Evolutionary conservation across 129 eudicot species (phyloP).

Genomic region (Helianthus annuus): DNA sequence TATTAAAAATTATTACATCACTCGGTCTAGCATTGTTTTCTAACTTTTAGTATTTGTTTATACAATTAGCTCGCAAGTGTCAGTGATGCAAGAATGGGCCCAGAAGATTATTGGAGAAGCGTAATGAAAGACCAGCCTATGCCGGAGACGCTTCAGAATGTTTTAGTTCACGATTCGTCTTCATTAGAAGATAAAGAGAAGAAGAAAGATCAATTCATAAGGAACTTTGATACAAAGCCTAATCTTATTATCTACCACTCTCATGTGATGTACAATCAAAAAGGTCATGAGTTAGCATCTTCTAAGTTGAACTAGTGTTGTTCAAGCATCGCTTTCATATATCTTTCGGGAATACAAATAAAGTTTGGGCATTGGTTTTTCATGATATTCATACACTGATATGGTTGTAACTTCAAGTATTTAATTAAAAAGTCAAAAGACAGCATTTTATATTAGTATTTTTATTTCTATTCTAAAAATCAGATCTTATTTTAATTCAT

Average conservation of each 20-base stretch:
- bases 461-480: too few relatives aligned
- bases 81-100: conserved; percentile 47
- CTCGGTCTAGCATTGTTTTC: neutral
- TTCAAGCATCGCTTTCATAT: neutral
- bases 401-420: too few relatives aligned
- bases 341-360: neutral
- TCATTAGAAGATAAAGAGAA: neutral
- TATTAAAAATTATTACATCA: neutral
- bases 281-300: conserved; percentile 28
- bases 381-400: neutral
- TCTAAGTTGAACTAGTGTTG: conserved; percentile 21
- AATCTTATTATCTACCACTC: conserved; percentile 40
- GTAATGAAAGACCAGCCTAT: conserved; percentile 56
- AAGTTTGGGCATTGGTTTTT: neutral
- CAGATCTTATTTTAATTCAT: too few relatives aligned
- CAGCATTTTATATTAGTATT: too few relatives aligned
- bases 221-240: conserved; percentile 36
- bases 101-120: conserved; percentile 50
- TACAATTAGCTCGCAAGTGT: conserved; percentile 29
- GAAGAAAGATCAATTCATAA: conserved; percentile 27
- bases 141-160: conserved; percentile 48
- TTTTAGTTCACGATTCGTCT: conserved; percentile 21
- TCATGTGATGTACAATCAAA: conserved; percentile 32
- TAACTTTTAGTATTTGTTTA: neutral
- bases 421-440: too few relatives aligned